These are phyloP conservation scores for Aethionema arabicum DNA, from an alignment of 345 rosid species.

Conservation along the genomic window DNA sequence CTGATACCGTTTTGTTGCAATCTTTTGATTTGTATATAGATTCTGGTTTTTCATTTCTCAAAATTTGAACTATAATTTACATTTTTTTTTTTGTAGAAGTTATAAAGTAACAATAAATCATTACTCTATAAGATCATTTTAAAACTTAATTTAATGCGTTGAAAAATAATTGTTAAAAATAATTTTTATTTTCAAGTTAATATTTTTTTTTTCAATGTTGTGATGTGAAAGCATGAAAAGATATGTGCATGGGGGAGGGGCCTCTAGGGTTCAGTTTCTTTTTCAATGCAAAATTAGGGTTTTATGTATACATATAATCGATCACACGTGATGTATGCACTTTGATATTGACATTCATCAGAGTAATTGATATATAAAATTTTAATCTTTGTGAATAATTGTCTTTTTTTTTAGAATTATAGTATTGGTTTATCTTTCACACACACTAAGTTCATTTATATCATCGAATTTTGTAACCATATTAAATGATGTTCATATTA, in stretches of 20 bases:
- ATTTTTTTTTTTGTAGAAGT: too few species aligned
- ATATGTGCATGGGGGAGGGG: slow-evolving; percentile 36
- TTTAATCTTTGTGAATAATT: slow-evolving; percentile 15
- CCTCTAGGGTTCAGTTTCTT: slow-evolving; percentile 22
- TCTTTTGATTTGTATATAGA: too few species aligned
- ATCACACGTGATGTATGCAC: slow-evolving; percentile 21
- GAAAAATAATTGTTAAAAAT: too few species aligned
- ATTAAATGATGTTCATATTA: slow-evolving; percentile 32
- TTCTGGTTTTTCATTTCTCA: too few species aligned
- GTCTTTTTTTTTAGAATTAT: slow-evolving; percentile 20
- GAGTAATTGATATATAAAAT: not conserved
- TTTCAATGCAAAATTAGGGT: slow-evolving; percentile 2
- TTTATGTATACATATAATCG: slow-evolving; percentile 17
- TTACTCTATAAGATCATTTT: too few species aligned
- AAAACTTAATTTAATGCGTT: too few species aligned
- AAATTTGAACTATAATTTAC: too few species aligned
- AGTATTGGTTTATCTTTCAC: slow-evolving; percentile 17
- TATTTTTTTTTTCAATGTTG: too few species aligned
- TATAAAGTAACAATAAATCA: too few species aligned
- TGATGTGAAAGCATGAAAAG: slow-evolving; percentile 39
- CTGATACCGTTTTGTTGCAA: too few species aligned
- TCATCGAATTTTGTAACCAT: slow-evolving; percentile 37
- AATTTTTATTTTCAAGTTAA: too few species aligned
- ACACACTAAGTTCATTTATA: slow-evolving; percentile 32
- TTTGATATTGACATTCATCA: slow-evolving; percentile 16